These are phyloP conservation scores for Sesbania bispinosa DNA, from an alignment of 306 rosid species.

Conservation along the genomic window DNA sequence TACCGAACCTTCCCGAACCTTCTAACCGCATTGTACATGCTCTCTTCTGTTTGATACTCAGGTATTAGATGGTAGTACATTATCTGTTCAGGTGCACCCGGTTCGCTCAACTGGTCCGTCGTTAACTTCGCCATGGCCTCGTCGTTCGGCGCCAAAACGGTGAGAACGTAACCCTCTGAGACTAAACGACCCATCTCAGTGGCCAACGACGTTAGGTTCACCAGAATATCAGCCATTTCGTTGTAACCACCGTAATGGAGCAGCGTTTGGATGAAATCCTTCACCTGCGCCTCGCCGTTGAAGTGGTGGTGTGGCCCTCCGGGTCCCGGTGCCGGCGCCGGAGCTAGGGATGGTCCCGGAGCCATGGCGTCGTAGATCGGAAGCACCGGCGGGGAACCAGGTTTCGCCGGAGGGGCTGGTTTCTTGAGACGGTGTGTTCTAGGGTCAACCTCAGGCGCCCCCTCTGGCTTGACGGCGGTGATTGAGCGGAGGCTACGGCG, in stretches of 20 bases:
- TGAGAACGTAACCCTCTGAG: constrained; percentile 72
- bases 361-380: constrained; percentile 66
- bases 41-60: constrained; percentile 84
- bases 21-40: constrained; percentile 84
- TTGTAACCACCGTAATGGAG: constrained; percentile 79
- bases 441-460: constrained; percentile 64
- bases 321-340: constrained; percentile 86
- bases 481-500: constrained; percentile 65
- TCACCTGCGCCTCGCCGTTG: constrained; percentile 65
- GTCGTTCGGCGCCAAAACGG: constrained; percentile 81
- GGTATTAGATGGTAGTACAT: constrained; percentile 79
- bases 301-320: constrained; percentile 69
- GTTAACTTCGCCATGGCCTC: constrained; percentile 84
- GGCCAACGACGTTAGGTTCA: constrained; percentile 71
- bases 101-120: constrained; percentile 79
- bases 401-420: constrained; percentile 36
- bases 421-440: constrained; percentile 55
- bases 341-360: constrained; percentile 64
- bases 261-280: constrained; percentile 66
- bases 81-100: constrained; percentile 84
- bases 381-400: constrained; percentile 52
- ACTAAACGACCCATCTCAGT: constrained; percentile 72
- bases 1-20: constrained; percentile 68
- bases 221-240: constrained; percentile 81
- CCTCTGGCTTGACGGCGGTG: constrained; percentile 74